Conservation (phyloP, 2,329 filamentous ascomycete genomes). For the Atkinsonella hypoxylon region DNA sequence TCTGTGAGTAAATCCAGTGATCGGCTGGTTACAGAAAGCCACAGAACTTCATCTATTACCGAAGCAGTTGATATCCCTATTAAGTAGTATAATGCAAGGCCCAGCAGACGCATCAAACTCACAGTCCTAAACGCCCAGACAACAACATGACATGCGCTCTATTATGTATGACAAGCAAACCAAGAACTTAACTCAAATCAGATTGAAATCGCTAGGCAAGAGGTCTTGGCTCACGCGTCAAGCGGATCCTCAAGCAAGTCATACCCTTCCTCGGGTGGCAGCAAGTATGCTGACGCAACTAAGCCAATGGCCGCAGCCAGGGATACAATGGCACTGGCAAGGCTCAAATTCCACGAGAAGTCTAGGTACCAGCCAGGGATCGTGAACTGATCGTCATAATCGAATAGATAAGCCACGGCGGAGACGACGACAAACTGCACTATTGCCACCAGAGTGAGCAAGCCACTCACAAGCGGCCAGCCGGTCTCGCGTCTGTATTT, state of each 20-base stretch:
- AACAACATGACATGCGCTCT: neutral
- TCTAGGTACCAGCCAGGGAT: conserved; percentile 70
- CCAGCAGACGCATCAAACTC: neutral
- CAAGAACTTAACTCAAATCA: neutral
- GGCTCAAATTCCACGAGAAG: conserved; percentile 63
- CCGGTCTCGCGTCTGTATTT: conserved; percentile 69
- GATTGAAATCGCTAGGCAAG: neutral
- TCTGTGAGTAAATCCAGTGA: too few species aligned
- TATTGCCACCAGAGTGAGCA: conserved; percentile 54
- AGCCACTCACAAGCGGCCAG: conserved; percentile 61
- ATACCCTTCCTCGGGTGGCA: conserved; percentile 78
- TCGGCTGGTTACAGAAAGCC: too few species aligned
- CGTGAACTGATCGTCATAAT: conserved; percentile 73
- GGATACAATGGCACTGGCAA: conserved; percentile 40
- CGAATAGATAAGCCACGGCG: conserved; percentile 74
- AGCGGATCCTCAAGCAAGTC: conserved; percentile 47
- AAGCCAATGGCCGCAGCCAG: conserved; percentile 46
- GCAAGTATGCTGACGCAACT: conserved; percentile 51
- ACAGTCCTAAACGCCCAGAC: neutral
- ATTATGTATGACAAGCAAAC: neutral
- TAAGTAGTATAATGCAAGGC: neutral
- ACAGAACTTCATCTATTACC: too few species aligned
- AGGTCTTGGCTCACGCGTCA: conserved; percentile 32
- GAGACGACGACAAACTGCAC: conserved; percentile 67
- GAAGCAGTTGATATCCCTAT: neutral